Evolutionary conservation across 371 early-diverging fungal species (phyloP).

Genomic region (Actinomortierella wolfii): DNA sequence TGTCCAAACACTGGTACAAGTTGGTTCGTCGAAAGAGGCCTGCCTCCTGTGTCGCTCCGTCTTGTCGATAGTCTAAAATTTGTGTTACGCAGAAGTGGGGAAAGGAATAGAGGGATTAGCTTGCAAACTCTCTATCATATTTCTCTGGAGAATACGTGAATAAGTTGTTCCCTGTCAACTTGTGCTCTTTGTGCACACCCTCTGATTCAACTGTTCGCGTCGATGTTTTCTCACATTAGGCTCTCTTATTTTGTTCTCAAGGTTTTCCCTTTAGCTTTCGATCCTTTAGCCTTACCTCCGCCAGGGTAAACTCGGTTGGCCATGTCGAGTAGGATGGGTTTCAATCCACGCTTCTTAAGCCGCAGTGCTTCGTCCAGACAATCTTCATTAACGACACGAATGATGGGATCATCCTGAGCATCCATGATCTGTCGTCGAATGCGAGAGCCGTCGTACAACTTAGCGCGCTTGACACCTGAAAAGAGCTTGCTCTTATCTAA

Average conservation of each 20-base stretch:
- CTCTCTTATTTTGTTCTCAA: too few relatives aligned
- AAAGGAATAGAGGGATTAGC: too few relatives aligned
- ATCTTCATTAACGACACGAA: slow-evolving; percentile 44
- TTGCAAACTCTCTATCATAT: too few relatives aligned
- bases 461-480: slow-evolving; percentile 36
- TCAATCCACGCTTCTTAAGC: slow-evolving; percentile 44
- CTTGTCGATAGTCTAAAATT: slow-evolving; percentile 38
- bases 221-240: too few relatives aligned
- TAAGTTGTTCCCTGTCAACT: too few relatives aligned
- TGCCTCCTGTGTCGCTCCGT: slow-evolving; percentile 50
- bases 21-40: slow-evolving; percentile 52
- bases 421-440: slow-evolving; percentile 39
- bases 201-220: too few relatives aligned
- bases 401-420: slow-evolving; percentile 34
- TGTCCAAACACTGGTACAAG: slow-evolving; percentile 46
- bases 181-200: too few relatives aligned
- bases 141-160: too few relatives aligned
- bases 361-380: slow-evolving; percentile 45
- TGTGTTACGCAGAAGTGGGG: too few relatives aligned
- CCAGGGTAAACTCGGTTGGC: slow-evolving; percentile 46
- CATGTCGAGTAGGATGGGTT: slow-evolving; percentile 52
- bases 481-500: slow-evolving; percentile 32
- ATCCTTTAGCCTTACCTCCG: too few relatives aligned
- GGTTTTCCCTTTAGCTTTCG: too few relatives aligned
- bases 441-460: slow-evolving; percentile 32